Evolutionary conservation across 208 protist species (phyloP).

Genomic region (Strigomonas culicis): DNA sequence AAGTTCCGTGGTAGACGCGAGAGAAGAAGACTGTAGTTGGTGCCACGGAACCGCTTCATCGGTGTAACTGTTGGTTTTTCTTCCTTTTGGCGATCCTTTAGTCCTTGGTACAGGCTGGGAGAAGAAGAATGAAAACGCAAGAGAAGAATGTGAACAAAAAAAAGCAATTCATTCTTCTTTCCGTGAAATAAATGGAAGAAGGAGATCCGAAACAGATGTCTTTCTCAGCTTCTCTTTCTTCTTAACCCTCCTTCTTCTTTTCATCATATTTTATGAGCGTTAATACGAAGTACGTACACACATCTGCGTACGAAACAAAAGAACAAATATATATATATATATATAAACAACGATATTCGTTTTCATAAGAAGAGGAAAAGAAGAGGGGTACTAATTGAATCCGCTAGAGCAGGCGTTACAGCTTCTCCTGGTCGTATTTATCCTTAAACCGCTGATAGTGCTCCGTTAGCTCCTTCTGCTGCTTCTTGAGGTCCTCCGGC

Average conservation of each 20-base stretch:
- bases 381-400: neutral
- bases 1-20: slow-evolving; percentile 71
- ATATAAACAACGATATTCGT: neutral
- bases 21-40: slow-evolving; percentile 34
- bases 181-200: too few species aligned
- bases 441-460: slow-evolving; percentile 58
- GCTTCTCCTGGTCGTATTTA: slow-evolving; percentile 44
- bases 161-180: too few species aligned
- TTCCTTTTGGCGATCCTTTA: too few species aligned
- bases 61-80: neutral
- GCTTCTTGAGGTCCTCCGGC: slow-evolving; percentile 45
- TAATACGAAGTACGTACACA: neutral
- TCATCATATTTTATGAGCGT: neutral
- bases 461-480: slow-evolving; percentile 38
- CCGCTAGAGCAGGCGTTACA: slow-evolving; percentile 8
- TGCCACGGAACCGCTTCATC: slow-evolving; percentile 35
- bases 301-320: neutral
- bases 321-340: slow-evolving; percentile 1
- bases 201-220: too few species aligned
- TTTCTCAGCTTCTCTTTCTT: slow-evolving; percentile 1
- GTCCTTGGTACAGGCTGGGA: too few species aligned
- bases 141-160: too few species aligned
- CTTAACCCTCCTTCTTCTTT: neutral
- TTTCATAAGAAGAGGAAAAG: neutral
- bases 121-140: too few species aligned